Base-by-base conservation (phyloP, 2,329 filamentous ascomycete species). In the Calonectria pseudoreteaudii region DNA sequence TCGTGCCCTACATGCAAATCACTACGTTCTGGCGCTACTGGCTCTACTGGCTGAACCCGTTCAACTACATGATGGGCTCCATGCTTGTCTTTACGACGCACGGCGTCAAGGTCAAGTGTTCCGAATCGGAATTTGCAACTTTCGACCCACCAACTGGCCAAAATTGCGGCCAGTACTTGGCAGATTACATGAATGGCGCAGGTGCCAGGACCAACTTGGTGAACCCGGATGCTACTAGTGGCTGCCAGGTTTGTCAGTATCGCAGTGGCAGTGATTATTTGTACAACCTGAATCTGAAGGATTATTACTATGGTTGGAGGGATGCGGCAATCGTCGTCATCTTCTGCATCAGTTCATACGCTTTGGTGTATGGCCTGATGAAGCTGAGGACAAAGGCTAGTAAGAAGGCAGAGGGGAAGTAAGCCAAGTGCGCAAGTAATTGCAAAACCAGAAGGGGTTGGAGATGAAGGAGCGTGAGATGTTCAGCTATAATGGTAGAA, bases 1-100 rank as follows among this genome's bases (percentile, higher is more conserved):
- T 95, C 4, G 93, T 95, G 0, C 93, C 93, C 0, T 94, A 93
- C 75, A 79, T 79, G 0, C 87, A 88, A 30, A 87, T 95, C n/a
- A 89, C 91, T 8, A 78, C 83, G 0, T 95, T 95, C 83, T 95
- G 94, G 94, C 85, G 86, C 28, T 89, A 88, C 74, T 94, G 91
- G 91, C 88, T 93, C 6, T 92, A 91, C 83, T 91, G 86, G 65
- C 79, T 91, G n/a, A 90, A 92, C 76, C 90, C 90, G 0, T 92
- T 91, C 85, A 91, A 89, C 83, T 92, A 92, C 72, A 83, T 92
- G 13, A 90, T 92, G 82, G 88, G 89, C 8, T 85, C 85, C 31
- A 86, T 92, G 82, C 83, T 92, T 8, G 85, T 86, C 0, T 91
- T 92, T 91, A 86, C 34, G 20, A 38, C 56, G 18, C 38, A 38